Evolutionary conservation across 2,329 filamentous ascomycete genomes (phyloP).

Genomic region (Venturiaceae sp.): DNA sequence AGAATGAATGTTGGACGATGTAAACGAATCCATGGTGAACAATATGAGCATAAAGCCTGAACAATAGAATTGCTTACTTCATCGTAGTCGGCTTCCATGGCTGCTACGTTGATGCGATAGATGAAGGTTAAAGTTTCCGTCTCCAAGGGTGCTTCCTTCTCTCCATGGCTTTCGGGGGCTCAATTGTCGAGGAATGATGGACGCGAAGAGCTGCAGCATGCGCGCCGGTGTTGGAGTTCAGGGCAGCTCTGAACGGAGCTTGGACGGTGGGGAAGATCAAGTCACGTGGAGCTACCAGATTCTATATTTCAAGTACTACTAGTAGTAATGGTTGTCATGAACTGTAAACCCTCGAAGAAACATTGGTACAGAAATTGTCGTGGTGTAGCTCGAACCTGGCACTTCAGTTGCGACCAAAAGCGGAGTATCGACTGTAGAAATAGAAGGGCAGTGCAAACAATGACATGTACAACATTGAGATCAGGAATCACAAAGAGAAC

Average conservation of each 20-base stretch:
- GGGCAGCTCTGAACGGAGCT: too few relatives aligned
- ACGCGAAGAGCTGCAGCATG: background rate
- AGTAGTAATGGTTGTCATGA: too few relatives aligned
- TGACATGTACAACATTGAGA: too few relatives aligned
- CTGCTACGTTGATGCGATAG: background rate
- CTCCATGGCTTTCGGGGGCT: background rate
- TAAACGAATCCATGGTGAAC: background rate
- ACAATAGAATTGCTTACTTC: slow-evolving; percentile 24
- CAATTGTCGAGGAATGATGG: background rate
- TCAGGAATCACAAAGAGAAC: too few relatives aligned
- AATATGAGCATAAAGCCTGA: background rate
- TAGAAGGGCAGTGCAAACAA: too few relatives aligned
- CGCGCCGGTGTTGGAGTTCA: background rate
- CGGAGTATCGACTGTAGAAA: too few relatives aligned
- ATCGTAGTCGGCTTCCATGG: slow-evolving; percentile 44
- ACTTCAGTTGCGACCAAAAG: too few relatives aligned
- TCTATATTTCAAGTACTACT: too few relatives aligned
- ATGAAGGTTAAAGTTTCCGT: background rate
- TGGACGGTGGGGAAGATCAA: background rate
- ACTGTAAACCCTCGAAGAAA: too few relatives aligned
- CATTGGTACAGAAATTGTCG: too few relatives aligned
- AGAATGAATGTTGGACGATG: background rate
- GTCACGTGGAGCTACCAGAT: background rate
- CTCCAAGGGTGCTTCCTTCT: slow-evolving; percentile 1
- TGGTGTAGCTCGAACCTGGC: too few relatives aligned